phyloP scores from a whole-genome alignment of 495 filamentous ascomycete genomes.

The Podospora bellae-mahoneyi region DNA sequence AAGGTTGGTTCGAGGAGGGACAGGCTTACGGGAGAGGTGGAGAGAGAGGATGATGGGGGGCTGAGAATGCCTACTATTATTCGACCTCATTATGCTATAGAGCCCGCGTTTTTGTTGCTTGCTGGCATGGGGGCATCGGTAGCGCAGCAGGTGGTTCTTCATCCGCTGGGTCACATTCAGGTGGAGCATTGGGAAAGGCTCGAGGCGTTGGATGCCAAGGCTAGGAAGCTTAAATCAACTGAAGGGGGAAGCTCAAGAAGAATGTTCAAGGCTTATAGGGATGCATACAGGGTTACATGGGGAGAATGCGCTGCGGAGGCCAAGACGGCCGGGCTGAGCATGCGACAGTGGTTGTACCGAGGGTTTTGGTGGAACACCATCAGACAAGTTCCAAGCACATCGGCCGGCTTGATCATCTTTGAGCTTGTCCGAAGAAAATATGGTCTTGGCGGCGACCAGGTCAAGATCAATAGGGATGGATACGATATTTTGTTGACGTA shows the following conservation, averaged over 20 bases:
- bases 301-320: slow-evolving; percentile 65
- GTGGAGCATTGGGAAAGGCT: slow-evolving; percentile 73
- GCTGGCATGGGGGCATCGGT: slow-evolving; percentile 75
- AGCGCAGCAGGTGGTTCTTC: slow-evolving; percentile 72
- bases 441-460: slow-evolving; percentile 62
- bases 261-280: slow-evolving; percentile 66
- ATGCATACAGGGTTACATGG: slow-evolving; percentile 74
- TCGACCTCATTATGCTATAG: slow-evolving; percentile 78
- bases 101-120: slow-evolving; percentile 74
- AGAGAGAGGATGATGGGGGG: slow-evolving; percentile 12
- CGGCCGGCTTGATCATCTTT: slow-evolving; percentile 85
- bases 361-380: slow-evolving; percentile 73
- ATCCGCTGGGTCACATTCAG: slow-evolving; percentile 73
- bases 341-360: slow-evolving; percentile 69
- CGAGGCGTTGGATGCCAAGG: slow-evolving; percentile 65
- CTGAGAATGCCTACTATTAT: slow-evolving; percentile 53
- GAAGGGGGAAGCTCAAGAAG: slow-evolving; percentile 29
- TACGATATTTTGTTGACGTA: slow-evolving; percentile 65
- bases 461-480: slow-evolving; percentile 55
- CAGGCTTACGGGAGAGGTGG: neutral
- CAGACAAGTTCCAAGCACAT: slow-evolving; percentile 82
- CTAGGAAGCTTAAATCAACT: slow-evolving; percentile 46
- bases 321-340: slow-evolving; percentile 54
- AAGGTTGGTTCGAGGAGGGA: neutral
- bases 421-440: slow-evolving; percentile 82